Evolutionary conservation across 139 green algal genomes (phyloP), one percentile per base, ranked within the genome.

Genomic region (Chlamydomonas sp.): DNA sequence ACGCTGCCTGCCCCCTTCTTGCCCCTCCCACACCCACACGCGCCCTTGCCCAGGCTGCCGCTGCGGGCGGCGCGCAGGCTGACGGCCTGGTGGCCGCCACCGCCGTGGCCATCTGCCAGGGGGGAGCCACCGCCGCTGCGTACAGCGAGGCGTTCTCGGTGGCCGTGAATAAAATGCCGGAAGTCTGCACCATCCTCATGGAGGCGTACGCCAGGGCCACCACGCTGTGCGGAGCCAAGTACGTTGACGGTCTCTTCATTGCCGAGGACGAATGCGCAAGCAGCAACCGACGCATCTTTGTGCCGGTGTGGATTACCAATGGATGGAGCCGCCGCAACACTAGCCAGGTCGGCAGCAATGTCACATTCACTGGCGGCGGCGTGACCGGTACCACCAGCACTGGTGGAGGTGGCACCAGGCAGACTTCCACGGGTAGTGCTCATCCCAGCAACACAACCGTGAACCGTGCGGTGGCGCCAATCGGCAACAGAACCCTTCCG

Each of bases 31-130:
- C 31, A 0, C 31, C 31, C 31, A 49, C 31, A 49, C 31, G 0
- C n/a, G 20, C 5, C 5, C 3, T 20, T 60, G 15, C 8, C 0
- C 72, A 88, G 83, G 83, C 83, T 12, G 72, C 83, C 5, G 72
- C 83, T 18, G 83, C 74, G 1, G 83, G 83, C 31, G 83, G 83
- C 62, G 83, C 8, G 1, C 16, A 71, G n/a, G 83, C 83, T 1
- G 63, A 80, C 73, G 83, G 83, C 6, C 83, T 88, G 0, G 83
- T 88, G 10, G 17, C 68, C 57, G 83, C 83, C 62, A 88, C 83
- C 73, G 83, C 83, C 62, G 73, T 80, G 0, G 83, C 73, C 62
- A 75, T 88, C 73, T 88, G 83, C 73, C 81, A 57, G 17, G 83
- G 83, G 62, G 83, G 83, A 73, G 73, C 72, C 73, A 20, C 14